Percentiles rank a stretch among this genome's conserved stretches.
These are phyloP conservation scores for Rhizophora apiculata DNA, from an alignment of 345 rosid species.

Conservation along the genomic window DNA sequence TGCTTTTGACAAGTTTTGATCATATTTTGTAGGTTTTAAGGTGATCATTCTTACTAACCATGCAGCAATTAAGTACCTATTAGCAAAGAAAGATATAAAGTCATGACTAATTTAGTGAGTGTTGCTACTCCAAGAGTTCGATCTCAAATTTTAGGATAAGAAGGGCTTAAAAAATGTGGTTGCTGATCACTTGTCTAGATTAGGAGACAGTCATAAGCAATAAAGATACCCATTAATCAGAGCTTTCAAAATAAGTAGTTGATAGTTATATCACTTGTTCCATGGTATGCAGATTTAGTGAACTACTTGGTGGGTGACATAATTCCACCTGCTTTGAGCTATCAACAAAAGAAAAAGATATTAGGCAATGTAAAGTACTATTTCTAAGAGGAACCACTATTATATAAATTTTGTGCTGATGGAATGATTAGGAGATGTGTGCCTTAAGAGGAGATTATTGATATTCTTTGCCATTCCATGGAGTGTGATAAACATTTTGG, in stretches of 20 bases:
- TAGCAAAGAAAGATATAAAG: too few species aligned
- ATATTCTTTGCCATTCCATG: neutral
- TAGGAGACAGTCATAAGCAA: neutral
- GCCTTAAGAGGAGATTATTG: neutral
- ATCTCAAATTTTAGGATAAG: too few species aligned
- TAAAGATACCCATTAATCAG: neutral
- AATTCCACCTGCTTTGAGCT: neutral
- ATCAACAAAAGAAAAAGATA: neutral
- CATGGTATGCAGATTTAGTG: neutral
- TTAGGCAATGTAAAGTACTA: neutral
- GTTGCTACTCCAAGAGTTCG: too few species aligned
- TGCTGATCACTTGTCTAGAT: neutral
- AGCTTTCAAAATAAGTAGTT: neutral
- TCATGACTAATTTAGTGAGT: too few species aligned
- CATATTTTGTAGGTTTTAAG: neutral
- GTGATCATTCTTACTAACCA: neutral
- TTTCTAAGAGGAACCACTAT: neutral
- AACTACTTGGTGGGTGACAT: neutral
- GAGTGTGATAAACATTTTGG: neutral
- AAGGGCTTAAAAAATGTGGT: too few species aligned
- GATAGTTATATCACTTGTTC: neutral
- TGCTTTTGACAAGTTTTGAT: neutral
- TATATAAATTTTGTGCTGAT: neutral
- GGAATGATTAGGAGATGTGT: neutral
- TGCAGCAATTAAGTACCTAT: too few species aligned